These are phyloP conservation scores for Vachellia collinsii DNA, from an alignment of 306 rosid genomes.

Conservation along the genomic window DNA sequence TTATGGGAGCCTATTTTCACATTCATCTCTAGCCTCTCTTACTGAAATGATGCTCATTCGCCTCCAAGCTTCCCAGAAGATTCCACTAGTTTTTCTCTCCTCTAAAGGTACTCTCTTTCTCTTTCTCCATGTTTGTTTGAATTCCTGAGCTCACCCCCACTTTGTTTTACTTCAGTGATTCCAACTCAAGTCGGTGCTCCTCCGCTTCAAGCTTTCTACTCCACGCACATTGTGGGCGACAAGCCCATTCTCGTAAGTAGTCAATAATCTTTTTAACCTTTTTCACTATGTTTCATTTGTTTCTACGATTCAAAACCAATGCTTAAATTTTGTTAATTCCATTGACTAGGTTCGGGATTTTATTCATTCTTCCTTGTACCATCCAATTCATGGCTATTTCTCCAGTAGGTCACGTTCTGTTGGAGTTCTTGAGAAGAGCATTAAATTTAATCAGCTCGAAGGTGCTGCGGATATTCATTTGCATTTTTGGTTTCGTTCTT, in stretches of 20 bases:
- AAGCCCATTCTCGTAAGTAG: constrained; percentile 77
- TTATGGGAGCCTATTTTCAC: neutral
- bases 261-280: neutral
- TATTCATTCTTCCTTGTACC: constrained; percentile 86
- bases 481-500: neutral
- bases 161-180: constrained; percentile 40
- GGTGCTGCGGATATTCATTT: constrained; percentile 41
- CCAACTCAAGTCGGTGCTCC: constrained; percentile 43
- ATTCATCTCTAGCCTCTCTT: neutral
- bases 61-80: constrained; percentile 22
- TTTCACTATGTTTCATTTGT: neutral
- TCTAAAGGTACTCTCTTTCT: constrained; percentile 50
- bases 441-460: constrained; percentile 75
- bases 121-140: constrained; percentile 13
- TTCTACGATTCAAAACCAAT: neutral
- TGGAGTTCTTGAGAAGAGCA: constrained; percentile 69
- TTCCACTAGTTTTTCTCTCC: constrained; percentile 35
- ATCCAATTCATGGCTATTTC: constrained; percentile 82
- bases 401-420: constrained; percentile 75
- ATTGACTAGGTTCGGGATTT: constrained; percentile 86
- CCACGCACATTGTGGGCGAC: constrained; percentile 75
- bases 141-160: constrained; percentile 20
- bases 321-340: constrained; percentile 12
- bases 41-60: constrained; percentile 35
- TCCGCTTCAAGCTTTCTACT: constrained; percentile 56